Conservation (phyloP, 2,329 filamentous ascomycete genomes). For the Diaporthe citri region DNA sequence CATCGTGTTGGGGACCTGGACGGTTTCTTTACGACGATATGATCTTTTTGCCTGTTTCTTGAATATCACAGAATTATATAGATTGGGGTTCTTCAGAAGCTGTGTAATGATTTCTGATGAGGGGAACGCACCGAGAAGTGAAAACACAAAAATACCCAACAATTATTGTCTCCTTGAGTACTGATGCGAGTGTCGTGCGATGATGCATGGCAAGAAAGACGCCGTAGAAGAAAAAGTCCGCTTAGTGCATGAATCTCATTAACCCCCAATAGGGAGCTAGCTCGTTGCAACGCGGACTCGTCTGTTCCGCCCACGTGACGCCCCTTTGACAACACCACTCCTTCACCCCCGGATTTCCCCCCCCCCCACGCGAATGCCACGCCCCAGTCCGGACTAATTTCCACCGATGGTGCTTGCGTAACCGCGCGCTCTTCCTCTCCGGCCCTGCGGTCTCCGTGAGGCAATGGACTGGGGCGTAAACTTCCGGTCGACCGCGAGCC, state of each 20-base stretch:
- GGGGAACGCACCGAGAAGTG: not conserved
- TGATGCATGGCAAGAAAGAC: not conserved
- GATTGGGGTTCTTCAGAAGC: slow-evolving; percentile 9
- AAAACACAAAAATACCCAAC: slow-evolving; percentile 27
- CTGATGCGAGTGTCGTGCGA: not conserved
- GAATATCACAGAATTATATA: slow-evolving; percentile 26
- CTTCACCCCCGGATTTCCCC: not conserved
- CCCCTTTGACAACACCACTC: not conserved
- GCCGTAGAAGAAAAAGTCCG: not conserved
- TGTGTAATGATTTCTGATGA: slow-evolving; percentile 13
- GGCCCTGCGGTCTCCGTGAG: not conserved
- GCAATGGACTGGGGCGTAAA: not conserved
- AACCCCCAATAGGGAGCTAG: not conserved
- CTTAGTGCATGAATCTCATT: not conserved
- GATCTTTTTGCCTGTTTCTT: slow-evolving; percentile 15
- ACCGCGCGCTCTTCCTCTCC: not conserved
- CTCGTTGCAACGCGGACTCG: slow-evolving; percentile 18
- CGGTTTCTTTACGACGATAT: slow-evolving; percentile 36
- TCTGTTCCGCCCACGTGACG: slow-evolving; percentile 25
- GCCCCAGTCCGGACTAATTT: slow-evolving; percentile 18
- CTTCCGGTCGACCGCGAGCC: slow-evolving; percentile 26
- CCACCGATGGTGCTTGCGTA: slow-evolving; percentile 9
- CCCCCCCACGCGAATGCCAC: not conserved
- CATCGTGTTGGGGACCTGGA: slow-evolving; percentile 4
- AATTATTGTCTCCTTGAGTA: not conserved